Base-by-base conservation (phyloP, 768 basidiomycete species). In the Pisolithus orientalis region DNA sequence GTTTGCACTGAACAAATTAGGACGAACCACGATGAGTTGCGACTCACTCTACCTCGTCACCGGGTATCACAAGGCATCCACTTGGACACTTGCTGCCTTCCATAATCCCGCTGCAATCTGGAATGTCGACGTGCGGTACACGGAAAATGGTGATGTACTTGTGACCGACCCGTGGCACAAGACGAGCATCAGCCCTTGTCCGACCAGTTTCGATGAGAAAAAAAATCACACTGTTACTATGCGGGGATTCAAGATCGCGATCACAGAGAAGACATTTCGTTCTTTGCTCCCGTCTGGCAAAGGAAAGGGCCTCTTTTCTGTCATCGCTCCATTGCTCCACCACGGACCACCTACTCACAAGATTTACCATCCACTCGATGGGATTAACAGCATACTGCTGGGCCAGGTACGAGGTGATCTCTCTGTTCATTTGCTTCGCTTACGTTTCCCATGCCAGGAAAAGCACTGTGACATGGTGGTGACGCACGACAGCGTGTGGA, bases 41-140 rank as follows among this genome's bases (percentile, higher is more conserved):
- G 49, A 50, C 9, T 51, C 60, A 4, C 54, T 66, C 17, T 68
- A 67, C 39, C 43, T 67, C 24, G 56, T 68, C 24, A 68, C 63
- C 9, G 68, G 63, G 1, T 60, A 51, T 40, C 58, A 64, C 37
- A 65, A 68, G 43, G 46, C 62, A 4, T 47, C 53, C 5, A 55
- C 62, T 2, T 68, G 65, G 62, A 57, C 61, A 3, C 57, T 65
- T 13, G 65, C 58, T 0, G 44, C 59, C 6, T 59, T 57, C 29
- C 39, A 48, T 31, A 34, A 50, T 28, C 44, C 31, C n/a, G 27
- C 8, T n/a, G 21, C 21, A 25, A 24, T 14, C 42, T 43, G 21
- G 42, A 27, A 25, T 9, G 21, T 24, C 10, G 38, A 48, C n/a
- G 7, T 34, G 6, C 32, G 32, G 24, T 25, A 44, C 16, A 37